Evolutionary conservation across 2,329 filamentous ascomycete genomes (phyloP).

Genomic region (Teratosphaeria epicoccoides): DNA sequence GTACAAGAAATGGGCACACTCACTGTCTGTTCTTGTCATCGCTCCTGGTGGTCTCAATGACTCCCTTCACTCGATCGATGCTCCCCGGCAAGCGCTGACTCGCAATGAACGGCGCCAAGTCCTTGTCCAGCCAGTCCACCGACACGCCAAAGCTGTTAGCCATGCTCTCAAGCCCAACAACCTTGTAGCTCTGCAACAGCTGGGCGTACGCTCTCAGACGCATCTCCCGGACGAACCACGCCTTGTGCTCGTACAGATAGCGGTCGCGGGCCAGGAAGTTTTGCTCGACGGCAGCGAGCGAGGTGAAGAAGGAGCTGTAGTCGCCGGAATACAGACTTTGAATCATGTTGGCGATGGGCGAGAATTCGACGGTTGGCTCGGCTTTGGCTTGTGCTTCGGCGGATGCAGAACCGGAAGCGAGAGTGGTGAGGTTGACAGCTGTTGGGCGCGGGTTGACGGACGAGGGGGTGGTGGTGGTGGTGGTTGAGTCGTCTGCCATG

Average conservation of each 20-base stretch:
- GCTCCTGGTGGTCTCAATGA: constrained; percentile 95
- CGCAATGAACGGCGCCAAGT: constrained; percentile 94
- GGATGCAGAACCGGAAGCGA: constrained; percentile 49
- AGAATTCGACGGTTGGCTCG: constrained; percentile 80
- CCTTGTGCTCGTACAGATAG: constrained; percentile 89
- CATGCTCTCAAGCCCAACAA: constrained; percentile 96
- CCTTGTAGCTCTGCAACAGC: constrained; percentile 90
- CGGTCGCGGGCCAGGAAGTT: constrained; percentile 89
- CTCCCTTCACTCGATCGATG: constrained; percentile 90
- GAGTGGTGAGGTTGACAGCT: constrained; percentile 77
- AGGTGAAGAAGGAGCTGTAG: constrained; percentile 88
- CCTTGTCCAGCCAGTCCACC: constrained; percentile 89
- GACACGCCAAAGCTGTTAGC: constrained; percentile 93
- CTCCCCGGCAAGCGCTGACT: constrained; percentile 90
- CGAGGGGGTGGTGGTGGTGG: constrained; percentile 23
- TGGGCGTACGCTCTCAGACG: constrained; percentile 92
- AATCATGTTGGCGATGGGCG: constrained; percentile 75
- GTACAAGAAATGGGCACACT: constrained; percentile 9
- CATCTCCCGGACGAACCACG: constrained; percentile 98
- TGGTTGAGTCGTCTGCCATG: constrained; percentile 38
- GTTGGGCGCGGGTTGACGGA: constrained; percentile 47
- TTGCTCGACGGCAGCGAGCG: constrained; percentile 81
- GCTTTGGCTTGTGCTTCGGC: constrained; percentile 57
- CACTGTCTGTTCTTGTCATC: constrained; percentile 98
- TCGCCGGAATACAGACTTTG: constrained; percentile 86